Evolutionary conservation across 129 eudicot species (phyloP).

Genomic region (Silybum marianum): DNA sequence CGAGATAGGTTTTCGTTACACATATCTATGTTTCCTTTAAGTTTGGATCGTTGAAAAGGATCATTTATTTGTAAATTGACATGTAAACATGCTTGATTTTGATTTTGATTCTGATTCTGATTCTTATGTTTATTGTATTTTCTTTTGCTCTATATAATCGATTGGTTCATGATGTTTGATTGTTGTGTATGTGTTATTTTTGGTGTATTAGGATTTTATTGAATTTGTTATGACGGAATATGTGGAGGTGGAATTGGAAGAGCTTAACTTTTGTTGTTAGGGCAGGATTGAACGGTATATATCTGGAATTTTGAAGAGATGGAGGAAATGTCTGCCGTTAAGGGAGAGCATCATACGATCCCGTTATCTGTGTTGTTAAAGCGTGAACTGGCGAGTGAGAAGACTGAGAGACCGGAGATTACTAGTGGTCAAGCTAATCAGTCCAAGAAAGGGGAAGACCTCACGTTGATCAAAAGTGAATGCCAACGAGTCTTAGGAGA

Average conservation of each 20-base stretch:
- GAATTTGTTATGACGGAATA: conserved; percentile 32
- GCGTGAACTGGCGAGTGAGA: conserved; percentile 91
- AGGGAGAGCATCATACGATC: conserved; percentile 81
- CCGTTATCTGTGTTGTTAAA: conserved; percentile 85
- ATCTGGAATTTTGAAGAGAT: conserved; percentile 18
- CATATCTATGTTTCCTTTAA: background rate
- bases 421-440: conserved; percentile 69
- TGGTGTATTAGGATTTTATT: conserved; percentile 35
- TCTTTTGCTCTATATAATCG: too few relatives aligned
- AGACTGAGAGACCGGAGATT: conserved; percentile 75
- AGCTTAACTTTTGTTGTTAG: background rate
- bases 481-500: conserved; percentile 81
- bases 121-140: background rate
- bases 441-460: conserved; percentile 96
- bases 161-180: conserved; percentile 19
- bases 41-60: conserved; percentile 23
- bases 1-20: conserved; percentile 4
- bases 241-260: conserved; percentile 32
- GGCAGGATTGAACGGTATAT: background rate
- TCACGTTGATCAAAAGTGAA: conserved; percentile 71
- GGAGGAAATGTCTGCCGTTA: conserved; percentile 52
- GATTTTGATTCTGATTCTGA: background rate
- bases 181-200: background rate
- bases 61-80: background rate
- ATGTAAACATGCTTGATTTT: background rate